phyloP scores from a whole-genome alignment of 2,329 filamentous ascomycete genomes.

The Diaporthe sp. region DNA sequence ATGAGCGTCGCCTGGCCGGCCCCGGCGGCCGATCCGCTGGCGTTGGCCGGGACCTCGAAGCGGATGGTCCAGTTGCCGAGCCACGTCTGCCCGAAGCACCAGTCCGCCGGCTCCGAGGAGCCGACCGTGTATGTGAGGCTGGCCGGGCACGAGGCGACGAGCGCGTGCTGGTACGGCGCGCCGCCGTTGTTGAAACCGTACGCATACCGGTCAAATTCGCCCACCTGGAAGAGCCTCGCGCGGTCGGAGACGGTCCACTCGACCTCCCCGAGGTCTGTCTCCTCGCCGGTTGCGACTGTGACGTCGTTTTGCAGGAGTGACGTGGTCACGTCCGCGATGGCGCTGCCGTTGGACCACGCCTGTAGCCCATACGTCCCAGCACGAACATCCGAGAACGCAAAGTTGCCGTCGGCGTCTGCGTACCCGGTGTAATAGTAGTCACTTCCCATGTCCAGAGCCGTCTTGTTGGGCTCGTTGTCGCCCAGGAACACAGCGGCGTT shows the following conservation, averaged over 20 bases:
- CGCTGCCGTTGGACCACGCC: conserved; percentile 62
- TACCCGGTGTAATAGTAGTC: conserved; percentile 64
- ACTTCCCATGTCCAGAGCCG: conserved; percentile 60
- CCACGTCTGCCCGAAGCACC: conserved; percentile 62
- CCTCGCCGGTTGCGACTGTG: conserved; percentile 49
- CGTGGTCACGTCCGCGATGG: conserved; percentile 58
- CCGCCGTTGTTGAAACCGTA: conserved; percentile 58
- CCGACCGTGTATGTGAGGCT: conserved; percentile 59
- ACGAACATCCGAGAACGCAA: conserved; percentile 58
- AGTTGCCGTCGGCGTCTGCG: conserved; percentile 56
- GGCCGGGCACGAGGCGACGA: conserved; percentile 57
- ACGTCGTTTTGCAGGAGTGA: conserved; percentile 56
- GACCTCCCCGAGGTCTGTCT: conserved; percentile 52
- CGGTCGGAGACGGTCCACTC: conserved; percentile 54
- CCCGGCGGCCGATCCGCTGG: conserved; percentile 8
- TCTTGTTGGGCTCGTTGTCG: conserved; percentile 58
- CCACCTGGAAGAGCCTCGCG: conserved; percentile 61
- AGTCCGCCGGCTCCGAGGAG: conserved; percentile 52
- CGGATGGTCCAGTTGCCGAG: conserved; percentile 51
- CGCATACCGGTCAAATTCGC: conserved; percentile 59
- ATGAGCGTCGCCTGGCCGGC: conserved; percentile 51
- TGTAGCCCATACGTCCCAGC: conserved; percentile 59
- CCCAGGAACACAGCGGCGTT: conserved; percentile 63
- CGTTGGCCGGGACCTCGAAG: conserved; percentile 43
- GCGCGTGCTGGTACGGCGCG: conserved; percentile 57